Conservation (phyloP, 2,329 filamentous ascomycete species). For the Orbilia blumenaviensis region DNA sequence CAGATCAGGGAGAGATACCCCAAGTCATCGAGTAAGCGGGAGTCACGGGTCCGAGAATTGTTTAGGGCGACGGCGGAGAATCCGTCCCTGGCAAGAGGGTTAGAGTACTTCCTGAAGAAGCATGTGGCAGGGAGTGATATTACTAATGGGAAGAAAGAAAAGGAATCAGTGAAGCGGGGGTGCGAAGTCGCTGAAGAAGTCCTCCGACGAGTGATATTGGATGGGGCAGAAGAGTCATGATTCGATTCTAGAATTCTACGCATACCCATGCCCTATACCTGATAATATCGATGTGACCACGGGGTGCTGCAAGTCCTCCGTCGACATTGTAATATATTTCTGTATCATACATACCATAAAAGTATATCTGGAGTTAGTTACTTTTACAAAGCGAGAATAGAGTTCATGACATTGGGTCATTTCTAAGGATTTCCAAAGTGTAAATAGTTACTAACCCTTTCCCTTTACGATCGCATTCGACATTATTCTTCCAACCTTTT, state of each 20-base stretch:
- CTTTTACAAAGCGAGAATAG: too few relatives aligned
- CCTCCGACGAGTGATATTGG: constrained; percentile 55
- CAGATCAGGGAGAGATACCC: constrained; percentile 56
- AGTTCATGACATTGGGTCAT: too few relatives aligned
- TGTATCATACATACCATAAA: background rate
- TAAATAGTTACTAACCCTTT: too few relatives aligned
- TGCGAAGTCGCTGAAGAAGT: constrained; percentile 63
- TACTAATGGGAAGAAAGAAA: constrained; percentile 65
- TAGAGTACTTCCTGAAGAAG: constrained; percentile 83
- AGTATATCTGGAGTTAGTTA: too few relatives aligned
- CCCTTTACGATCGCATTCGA: too few relatives aligned
- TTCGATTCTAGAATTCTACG: background rate
- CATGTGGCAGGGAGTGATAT: constrained; percentile 67
- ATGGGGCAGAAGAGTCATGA: constrained; percentile 55
- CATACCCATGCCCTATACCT: background rate
- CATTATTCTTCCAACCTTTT: too few relatives aligned
- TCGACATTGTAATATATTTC: background rate
- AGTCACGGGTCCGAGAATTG: constrained; percentile 70
- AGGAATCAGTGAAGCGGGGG: constrained; percentile 64
- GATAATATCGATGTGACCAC: background rate
- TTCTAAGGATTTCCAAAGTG: too few relatives aligned
- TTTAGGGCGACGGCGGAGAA: constrained; percentile 73
- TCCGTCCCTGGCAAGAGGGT: constrained; percentile 74
- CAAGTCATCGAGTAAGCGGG: constrained; percentile 63
- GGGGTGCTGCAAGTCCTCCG: background rate